Evolutionary conservation across 1,139 yeast genomes (phyloP).

Genomic region (Lodderomyces margitis): DNA sequence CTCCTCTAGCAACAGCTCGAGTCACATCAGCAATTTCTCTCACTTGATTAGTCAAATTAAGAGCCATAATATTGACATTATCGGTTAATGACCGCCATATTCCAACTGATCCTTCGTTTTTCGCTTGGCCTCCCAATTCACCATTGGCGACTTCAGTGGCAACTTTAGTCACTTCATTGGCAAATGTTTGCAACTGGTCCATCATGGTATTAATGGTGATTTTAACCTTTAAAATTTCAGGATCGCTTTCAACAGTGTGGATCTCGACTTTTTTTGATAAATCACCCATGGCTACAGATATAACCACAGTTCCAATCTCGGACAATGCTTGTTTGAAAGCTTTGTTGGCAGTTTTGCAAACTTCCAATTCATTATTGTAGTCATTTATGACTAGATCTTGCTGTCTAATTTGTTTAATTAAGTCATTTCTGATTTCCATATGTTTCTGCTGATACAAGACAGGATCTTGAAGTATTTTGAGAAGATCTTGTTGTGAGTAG

Average conservation of each 20-base stretch:
- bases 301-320: slow-evolving; percentile 80
- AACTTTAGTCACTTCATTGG: slow-evolving; percentile 78
- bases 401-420: slow-evolving; percentile 28
- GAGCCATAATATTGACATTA: slow-evolving; percentile 85
- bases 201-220: slow-evolving; percentile 83
- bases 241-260: slow-evolving; percentile 71
- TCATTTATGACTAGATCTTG: slow-evolving; percentile 32
- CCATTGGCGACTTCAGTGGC: slow-evolving; percentile 91
- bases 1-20: slow-evolving; percentile 80
- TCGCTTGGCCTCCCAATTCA: slow-evolving; percentile 85
- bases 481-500: slow-evolving; percentile 21
- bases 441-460: slow-evolving; percentile 30
- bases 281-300: slow-evolving; percentile 85
- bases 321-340: slow-evolving; percentile 75
- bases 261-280: slow-evolving; percentile 72
- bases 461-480: slow-evolving; percentile 44
- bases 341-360: slow-evolving; percentile 62
- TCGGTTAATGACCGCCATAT: slow-evolving; percentile 84
- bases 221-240: slow-evolving; percentile 73
- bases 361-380: slow-evolving; percentile 43
- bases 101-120: slow-evolving; percentile 78
- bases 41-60: slow-evolving; percentile 76
- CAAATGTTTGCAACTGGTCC: slow-evolving; percentile 82
- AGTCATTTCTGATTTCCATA: slow-evolving; percentile 32
- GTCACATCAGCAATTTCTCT: slow-evolving; percentile 89